Conservation (phyloP, 352 stramenopile species). For the Plasmopara viticola region DNA sequence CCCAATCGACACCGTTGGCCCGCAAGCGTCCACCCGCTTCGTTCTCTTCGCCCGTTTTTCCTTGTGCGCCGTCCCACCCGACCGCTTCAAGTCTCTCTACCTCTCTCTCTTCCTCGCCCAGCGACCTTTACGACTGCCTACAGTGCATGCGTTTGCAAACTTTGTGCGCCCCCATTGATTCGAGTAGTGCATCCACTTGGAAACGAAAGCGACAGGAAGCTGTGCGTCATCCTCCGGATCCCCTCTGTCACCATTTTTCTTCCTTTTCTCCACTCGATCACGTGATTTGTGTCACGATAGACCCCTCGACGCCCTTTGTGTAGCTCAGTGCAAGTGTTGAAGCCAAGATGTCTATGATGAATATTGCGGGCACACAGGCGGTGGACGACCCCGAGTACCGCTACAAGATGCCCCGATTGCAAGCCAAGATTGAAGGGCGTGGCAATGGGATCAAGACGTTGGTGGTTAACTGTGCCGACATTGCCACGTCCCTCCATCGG, state of each 20-base stretch:
- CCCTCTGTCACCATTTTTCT: conserved; percentile 32
- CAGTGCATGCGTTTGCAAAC: conserved; percentile 88
- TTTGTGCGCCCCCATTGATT: conserved; percentile 63
- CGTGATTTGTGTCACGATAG: conserved; percentile 36
- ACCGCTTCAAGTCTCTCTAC: conserved; percentile 11
- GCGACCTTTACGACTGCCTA: conserved; percentile 32
- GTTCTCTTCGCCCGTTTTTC: conserved; percentile 2
- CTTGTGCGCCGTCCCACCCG: conserved; percentile 2
- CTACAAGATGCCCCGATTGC: conserved; percentile 98
- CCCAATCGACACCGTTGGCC: conserved; percentile 29
- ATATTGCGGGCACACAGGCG: conserved; percentile 84
- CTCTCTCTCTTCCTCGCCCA: conserved; percentile 2
- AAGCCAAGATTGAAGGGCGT: conserved; percentile 97
- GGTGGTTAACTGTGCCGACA: conserved; percentile 96
- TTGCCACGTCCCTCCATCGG: conserved; percentile 92
- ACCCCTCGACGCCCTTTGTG: conserved; percentile 26
- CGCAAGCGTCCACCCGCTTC: conserved; percentile 21
- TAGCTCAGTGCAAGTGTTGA: conserved; percentile 17
- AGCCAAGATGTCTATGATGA: conserved; percentile 77
- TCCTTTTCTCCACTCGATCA: conserved; percentile 5
- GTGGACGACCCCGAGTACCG: conserved; percentile 94
- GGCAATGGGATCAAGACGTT: conserved; percentile 99
- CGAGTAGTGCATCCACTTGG: conserved; percentile 59
- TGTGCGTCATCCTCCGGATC: conserved; percentile 33
- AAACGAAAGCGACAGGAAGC: conserved; percentile 71